Percentiles rank a stretch among this genome's conserved stretches.
phyloP scores from a whole-genome alignment of 129 eudicot species.

The Flaveria ramosissima region DNA sequence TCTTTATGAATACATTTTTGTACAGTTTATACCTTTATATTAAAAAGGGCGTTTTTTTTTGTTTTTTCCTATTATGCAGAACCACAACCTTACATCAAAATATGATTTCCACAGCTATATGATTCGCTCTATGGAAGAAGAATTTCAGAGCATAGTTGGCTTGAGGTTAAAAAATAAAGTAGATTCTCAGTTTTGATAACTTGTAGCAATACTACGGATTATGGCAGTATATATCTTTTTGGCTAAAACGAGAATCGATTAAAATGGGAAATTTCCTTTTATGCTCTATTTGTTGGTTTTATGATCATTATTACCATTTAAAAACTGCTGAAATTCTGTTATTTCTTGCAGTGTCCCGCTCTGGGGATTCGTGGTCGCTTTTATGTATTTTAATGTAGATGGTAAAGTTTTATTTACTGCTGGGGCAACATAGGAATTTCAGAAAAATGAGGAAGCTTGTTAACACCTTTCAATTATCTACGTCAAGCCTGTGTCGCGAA shows the following conservation, averaged over 20 bases:
- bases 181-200: background rate
- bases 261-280: background rate
- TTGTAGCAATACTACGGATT: background rate
- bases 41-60: background rate
- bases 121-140: slow-evolving; percentile 99
- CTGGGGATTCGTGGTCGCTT: slow-evolving; percentile 92
- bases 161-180: slow-evolving; percentile 57
- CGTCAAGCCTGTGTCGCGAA: background rate
- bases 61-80: slow-evolving; percentile 66
- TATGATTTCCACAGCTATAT: slow-evolving; percentile 99
- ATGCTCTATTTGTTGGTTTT: background rate
- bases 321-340: background rate
- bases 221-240: background rate
- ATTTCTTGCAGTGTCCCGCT: slow-evolving; percentile 74
- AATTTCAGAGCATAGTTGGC: slow-evolving; percentile 95
- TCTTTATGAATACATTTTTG: background rate
- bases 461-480: background rate
- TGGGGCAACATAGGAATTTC: background rate
- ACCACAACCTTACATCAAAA: slow-evolving; percentile 90
- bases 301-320: background rate
- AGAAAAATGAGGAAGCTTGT: background rate
- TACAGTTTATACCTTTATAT: background rate
- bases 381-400: slow-evolving; percentile 87
- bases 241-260: background rate
- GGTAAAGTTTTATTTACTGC: slow-evolving; percentile 37